phyloP scores from a whole-genome alignment of 129 eudicot species.

The Deinandra increscens region DNA sequence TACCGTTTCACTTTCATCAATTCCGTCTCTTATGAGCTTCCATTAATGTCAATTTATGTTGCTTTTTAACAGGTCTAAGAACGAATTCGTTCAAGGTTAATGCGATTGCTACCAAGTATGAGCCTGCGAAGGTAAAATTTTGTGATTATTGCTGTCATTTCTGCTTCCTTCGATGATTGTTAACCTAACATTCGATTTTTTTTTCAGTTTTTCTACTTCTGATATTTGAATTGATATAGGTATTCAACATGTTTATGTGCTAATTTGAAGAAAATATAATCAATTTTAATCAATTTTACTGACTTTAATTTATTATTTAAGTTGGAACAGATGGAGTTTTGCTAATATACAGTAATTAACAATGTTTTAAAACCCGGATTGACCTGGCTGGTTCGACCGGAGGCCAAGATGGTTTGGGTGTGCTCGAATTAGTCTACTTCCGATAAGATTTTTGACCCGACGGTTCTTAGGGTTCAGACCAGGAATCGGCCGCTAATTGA shows the following conservation, averaged over 20 bases:
- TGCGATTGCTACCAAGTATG: slow-evolving; percentile 66
- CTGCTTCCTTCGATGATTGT: background rate
- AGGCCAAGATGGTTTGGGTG: too few relatives aligned
- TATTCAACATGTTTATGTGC: background rate
- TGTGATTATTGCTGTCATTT: background rate
- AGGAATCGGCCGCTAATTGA: too few relatives aligned
- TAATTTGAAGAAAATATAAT: background rate
- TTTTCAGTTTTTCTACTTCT: background rate
- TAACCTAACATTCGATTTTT: slow-evolving; percentile 9
- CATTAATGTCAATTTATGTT: background rate
- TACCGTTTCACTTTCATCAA: background rate
- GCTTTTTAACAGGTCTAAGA: slow-evolving; percentile 34
- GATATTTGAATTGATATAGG: background rate
- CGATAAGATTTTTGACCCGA: too few relatives aligned
- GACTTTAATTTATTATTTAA: background rate
- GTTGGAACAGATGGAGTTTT: too few relatives aligned
- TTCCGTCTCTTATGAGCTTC: background rate
- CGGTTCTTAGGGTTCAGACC: too few relatives aligned
- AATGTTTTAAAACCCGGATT: too few relatives aligned
- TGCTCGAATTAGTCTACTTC: too few relatives aligned
- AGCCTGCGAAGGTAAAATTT: slow-evolving; percentile 67
- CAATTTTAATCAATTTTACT: background rate
- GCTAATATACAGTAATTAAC: too few relatives aligned
- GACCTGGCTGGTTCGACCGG: too few relatives aligned
- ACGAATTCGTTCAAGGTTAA: slow-evolving; percentile 49